phyloP scores from a whole-genome alignment of 73 alveolate species.

The Urostyla sp. region DNA sequence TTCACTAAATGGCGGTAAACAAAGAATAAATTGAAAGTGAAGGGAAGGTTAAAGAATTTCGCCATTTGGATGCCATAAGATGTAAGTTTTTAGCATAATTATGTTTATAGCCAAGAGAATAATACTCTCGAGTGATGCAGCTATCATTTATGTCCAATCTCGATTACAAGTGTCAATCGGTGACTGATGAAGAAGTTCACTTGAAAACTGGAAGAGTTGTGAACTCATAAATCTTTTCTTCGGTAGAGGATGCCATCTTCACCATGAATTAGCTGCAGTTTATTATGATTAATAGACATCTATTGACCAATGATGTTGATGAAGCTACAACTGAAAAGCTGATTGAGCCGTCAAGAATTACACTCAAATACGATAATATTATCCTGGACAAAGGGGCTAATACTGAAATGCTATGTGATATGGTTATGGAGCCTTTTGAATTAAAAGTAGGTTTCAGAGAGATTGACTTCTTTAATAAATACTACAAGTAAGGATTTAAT shows the following conservation, averaged over 20 bases:
- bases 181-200: not conserved
- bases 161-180: not conserved
- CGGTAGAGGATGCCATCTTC: constrained; percentile 44
- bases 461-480: constrained; percentile 46
- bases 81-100: not conserved
- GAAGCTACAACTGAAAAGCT: constrained; percentile 52
- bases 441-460: constrained; percentile 67
- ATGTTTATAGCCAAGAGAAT: not conserved
- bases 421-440: constrained; percentile 62
- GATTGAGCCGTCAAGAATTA: constrained; percentile 58
- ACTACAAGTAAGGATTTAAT: not conserved
- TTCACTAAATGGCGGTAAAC: constrained; percentile 4
- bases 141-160: constrained; percentile 42
- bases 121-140: constrained; percentile 53
- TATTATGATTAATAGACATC: constrained; percentile 57
- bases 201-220: not conserved
- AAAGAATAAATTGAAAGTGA: constrained; percentile 20
- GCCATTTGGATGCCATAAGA: constrained; percentile 55
- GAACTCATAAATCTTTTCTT: not conserved
- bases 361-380: constrained; percentile 44
- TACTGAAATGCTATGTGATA: constrained; percentile 32
- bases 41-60: constrained; percentile 37
- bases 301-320: not conserved
- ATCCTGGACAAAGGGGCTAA: constrained; percentile 1
- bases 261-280: constrained; percentile 44